Base-by-base conservation (phyloP, 208 protist genomes). In the Wallacemonas rigidus region DNA sequence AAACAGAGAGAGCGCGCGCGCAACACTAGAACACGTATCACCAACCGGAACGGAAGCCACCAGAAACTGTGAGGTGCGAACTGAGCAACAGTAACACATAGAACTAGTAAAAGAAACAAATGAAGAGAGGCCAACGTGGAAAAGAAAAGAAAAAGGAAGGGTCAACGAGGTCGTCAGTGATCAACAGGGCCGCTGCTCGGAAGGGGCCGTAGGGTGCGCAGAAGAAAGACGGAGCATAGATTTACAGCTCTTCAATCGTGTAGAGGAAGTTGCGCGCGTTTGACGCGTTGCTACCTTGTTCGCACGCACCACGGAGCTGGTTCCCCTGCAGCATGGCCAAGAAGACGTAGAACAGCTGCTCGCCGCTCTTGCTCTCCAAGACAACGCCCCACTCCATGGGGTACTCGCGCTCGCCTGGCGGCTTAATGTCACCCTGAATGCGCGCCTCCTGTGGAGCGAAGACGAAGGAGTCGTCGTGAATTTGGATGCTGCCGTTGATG, bases 351-450 rank as follows among this genome's bases (percentile, higher is more conserved):
- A 93, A 91, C 53, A 83, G 69, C 45, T 88, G 83, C 69, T 92
- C 85, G 1, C 80, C 88, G 56, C 79, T 80, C 17, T 67, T 57
- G 15, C 75, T 75, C 48, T 86, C 78, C 4, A 96, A 75, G 44
- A 89, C 78, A 12, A 92, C 85, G 44, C 80, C 88, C 88, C 89
- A 96, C 78, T 96, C 92, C 82, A 96, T 91, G 26, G 92, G 87
- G 75, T 90, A 93, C 51, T 96, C 89, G 14, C 83, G 83, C 71
- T 93, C 84, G 8, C 89, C 86, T 1, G 86, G 86, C 12, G 86
- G 84, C 63, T 91, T 92, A 56, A 95, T 93, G 62, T 91, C 87
- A 5, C 92, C 92, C 71, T 93, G 85, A 53, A 96, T 80, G 14
- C 79, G 78, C 1, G 81, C 87, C 73, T 96, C 86, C 79, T 96